Evolutionary conservation across 2,329 filamentous ascomycete genomes (phyloP).

Genomic region (Zasmidium citrigriseum): DNA sequence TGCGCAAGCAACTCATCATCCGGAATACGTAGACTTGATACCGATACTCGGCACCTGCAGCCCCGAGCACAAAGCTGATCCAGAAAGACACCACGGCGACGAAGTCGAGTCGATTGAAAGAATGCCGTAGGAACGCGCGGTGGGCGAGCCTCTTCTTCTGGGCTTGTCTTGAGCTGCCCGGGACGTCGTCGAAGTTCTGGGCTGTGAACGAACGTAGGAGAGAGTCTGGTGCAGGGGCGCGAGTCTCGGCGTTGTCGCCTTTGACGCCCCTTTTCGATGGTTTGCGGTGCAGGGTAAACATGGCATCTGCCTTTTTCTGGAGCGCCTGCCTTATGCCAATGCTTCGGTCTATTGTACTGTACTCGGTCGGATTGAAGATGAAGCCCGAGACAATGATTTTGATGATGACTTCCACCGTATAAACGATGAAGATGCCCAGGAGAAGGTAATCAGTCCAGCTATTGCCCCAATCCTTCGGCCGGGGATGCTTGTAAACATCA

Average conservation of each 20-base stretch:
- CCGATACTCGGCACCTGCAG: slow-evolving; percentile 67
- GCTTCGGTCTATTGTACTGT: slow-evolving; percentile 83
- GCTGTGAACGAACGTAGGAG: slow-evolving; percentile 39
- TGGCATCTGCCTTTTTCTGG: slow-evolving; percentile 70
- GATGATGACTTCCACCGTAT: slow-evolving; percentile 80
- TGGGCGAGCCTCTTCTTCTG: slow-evolving; percentile 84
- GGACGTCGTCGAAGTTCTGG: slow-evolving; percentile 43
- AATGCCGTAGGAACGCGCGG: slow-evolving; percentile 88
- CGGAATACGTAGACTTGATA: slow-evolving; percentile 85
- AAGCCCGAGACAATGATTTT: slow-evolving; percentile 93
- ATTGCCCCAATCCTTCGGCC: slow-evolving; percentile 66
- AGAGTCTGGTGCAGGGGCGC: slow-evolving; percentile 29
- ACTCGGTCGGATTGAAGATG: slow-evolving; percentile 84
- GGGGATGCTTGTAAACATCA: slow-evolving; percentile 65
- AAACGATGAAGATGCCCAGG: slow-evolving; percentile 80
- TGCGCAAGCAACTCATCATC: slow-evolving; percentile 94
- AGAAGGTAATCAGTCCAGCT: slow-evolving; percentile 76
- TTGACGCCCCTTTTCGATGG: slow-evolving; percentile 58
- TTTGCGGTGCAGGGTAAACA: slow-evolving; percentile 81
- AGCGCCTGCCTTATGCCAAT: slow-evolving; percentile 73
- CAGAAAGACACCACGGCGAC: slow-evolving; percentile 93
- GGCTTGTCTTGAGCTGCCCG: slow-evolving; percentile 70
- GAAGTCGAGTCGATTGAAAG: slow-evolving; percentile 94
- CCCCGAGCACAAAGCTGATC: slow-evolving; percentile 77
- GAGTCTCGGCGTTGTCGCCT: slow-evolving; percentile 28